Evolutionary conservation across 1,284 basidiomycete species (phyloP).

Genomic region (Ustilago trichophora): DNA sequence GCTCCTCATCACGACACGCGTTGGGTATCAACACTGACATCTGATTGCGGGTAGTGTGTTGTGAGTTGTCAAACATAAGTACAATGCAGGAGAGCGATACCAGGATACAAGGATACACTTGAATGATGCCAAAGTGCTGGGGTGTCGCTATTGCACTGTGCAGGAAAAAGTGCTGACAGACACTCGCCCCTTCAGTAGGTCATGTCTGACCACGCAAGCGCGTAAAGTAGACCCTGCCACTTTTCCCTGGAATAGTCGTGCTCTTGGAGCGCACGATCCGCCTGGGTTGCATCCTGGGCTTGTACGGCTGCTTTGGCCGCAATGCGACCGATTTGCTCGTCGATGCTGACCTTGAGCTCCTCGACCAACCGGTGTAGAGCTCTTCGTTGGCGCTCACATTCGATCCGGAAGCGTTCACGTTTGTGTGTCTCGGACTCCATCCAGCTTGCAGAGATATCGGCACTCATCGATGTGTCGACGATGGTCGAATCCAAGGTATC

Average conservation of each 20-base stretch:
- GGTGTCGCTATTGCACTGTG: too few relatives aligned
- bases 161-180: background rate
- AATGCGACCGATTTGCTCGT: conserved; percentile 38
- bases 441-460: conserved; percentile 23
- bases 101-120: too few relatives aligned
- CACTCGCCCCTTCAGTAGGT: conserved; percentile 12
- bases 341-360: conserved; percentile 30
- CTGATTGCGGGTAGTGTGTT: too few relatives aligned
- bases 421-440: conserved; percentile 22
- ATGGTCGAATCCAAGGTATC: conserved; percentile 9
- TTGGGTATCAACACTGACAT: too few relatives aligned
- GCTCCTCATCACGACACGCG: too few relatives aligned
- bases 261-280: conserved; percentile 23
- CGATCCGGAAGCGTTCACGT: conserved; percentile 33
- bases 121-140: too few relatives aligned
- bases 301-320: conserved; percentile 14
- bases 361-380: conserved; percentile 24
- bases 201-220: conserved; percentile 35
- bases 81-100: too few relatives aligned
- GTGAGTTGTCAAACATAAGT: too few relatives aligned
- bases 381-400: conserved; percentile 32
- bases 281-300: conserved; percentile 20
- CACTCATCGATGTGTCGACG: conserved; percentile 30
- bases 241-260: conserved; percentile 20
- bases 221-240: conserved; percentile 39